These are phyloP conservation scores for Phytomonas sp. DNA, from an alignment of 208 protist genomes.

Conservation along the genomic window DNA sequence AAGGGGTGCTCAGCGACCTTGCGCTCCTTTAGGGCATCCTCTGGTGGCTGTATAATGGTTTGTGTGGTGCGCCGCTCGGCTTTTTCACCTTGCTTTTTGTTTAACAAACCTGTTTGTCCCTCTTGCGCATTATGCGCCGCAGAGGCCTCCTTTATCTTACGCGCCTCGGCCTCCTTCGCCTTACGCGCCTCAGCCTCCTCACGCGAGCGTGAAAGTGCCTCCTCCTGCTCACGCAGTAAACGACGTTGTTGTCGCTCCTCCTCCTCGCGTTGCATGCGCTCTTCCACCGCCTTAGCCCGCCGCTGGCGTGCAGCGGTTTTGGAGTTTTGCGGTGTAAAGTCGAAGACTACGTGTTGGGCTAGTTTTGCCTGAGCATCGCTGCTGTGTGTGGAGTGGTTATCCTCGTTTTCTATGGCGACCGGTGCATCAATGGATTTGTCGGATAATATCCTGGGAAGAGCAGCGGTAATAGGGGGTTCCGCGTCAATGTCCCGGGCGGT, in stretches of 20 bases:
- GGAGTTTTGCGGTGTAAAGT: conserved; percentile 10
- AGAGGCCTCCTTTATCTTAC: conserved; percentile 3
- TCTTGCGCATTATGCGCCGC: neutral
- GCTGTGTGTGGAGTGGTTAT: neutral
- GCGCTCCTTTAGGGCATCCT: conserved; percentile 15
- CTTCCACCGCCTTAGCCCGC: conserved; percentile 4
- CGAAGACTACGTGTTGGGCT: neutral
- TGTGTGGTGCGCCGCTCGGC: neutral
- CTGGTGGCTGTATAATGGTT: conserved; percentile 9
- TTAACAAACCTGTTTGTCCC: neutral
- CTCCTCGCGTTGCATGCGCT: conserved; percentile 16
- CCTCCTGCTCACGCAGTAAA: neutral
- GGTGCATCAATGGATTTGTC: conserved; percentile 40
- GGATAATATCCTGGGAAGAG: neutral
- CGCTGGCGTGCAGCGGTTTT: conserved; percentile 15
- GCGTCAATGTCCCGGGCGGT: neutral
- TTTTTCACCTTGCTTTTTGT: conserved; percentile 3
- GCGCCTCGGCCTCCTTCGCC: conserved; percentile 8
- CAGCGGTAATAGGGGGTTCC: neutral
- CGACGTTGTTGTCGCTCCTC: conserved; percentile 15
- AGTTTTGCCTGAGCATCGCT: neutral
- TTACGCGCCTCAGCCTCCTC: conserved; percentile 2
- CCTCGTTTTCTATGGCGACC: conserved; percentile 17
- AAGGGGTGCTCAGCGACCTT: conserved; percentile 39
- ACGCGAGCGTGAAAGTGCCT: neutral